These are phyloP conservation scores for Symbiodinium pilosum DNA, from an alignment of 73 alveolate species.

Conservation along the genomic window DNA sequence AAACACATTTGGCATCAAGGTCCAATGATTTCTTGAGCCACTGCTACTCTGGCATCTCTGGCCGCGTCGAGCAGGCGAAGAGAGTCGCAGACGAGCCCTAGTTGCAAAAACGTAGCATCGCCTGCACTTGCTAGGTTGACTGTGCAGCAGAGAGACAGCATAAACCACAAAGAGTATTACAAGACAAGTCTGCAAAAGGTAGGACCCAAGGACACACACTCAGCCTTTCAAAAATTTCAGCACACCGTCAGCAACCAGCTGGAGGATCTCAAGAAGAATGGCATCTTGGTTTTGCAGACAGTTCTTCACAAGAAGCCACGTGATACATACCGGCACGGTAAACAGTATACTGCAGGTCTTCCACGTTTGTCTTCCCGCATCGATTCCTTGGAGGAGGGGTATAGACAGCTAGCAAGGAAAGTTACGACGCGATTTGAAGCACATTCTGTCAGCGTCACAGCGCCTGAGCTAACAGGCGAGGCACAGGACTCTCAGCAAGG, in stretches of 20 bases:
- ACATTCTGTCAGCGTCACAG: no score
- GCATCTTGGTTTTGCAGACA: constrained; percentile 10
- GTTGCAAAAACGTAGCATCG: not conserved
- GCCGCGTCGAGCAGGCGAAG: constrained; percentile 87
- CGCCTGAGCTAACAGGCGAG: not conserved
- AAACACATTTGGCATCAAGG: constrained; percentile 5
- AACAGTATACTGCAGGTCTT: no score
- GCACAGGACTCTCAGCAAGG: not conserved
- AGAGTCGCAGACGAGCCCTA: constrained; percentile 59
- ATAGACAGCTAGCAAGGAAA: no score
- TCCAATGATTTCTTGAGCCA: constrained; percentile 88
- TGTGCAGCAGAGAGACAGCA: not conserved
- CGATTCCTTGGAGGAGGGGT: not conserved
- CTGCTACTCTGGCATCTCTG: constrained; percentile 75
- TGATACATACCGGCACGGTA: no score
- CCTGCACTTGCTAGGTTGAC: not conserved
- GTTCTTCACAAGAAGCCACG: no score
- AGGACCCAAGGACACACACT: constrained; percentile 46
- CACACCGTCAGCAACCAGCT: constrained; percentile 54
- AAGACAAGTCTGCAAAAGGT: not conserved
- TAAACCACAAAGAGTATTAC: not conserved
- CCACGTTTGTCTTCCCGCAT: not conserved
- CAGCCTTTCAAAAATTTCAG: constrained; percentile 49
- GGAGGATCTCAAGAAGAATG: constrained; percentile 58
- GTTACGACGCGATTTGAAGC: no score